Percentiles rank a stretch among this genome's conserved stretches.
These are phyloP conservation scores for Echria macrotheca DNA, from an alignment of 495 filamentous ascomycete species.

Conservation along the genomic window DNA sequence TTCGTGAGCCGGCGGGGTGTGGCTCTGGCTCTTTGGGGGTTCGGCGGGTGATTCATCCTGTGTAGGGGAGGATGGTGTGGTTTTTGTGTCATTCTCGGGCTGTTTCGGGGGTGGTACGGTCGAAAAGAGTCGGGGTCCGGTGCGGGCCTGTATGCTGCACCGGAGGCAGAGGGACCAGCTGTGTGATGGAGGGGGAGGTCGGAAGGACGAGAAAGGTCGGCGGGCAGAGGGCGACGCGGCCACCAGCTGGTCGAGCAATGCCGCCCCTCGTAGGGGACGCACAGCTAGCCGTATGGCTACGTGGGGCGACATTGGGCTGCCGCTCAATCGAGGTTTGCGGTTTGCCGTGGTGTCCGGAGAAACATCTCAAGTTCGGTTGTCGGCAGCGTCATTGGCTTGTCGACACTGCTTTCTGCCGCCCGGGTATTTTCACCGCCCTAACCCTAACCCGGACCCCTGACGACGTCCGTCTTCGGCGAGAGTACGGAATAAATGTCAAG, in stretches of 20 bases:
- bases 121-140: slow-evolving; percentile 14
- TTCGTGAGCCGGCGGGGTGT: neutral
- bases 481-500: too few species aligned
- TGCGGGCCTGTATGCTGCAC: slow-evolving; percentile 6
- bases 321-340: slow-evolving; percentile 16
- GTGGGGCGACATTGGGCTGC: slow-evolving; percentile 25
- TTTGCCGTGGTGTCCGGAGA: too few species aligned
- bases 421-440: too few species aligned
- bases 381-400: too few species aligned
- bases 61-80: neutral
- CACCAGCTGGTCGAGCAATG: slow-evolving; percentile 17
- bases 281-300: slow-evolving; percentile 25
- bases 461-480: too few species aligned
- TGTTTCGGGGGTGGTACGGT: slow-evolving; percentile 10
- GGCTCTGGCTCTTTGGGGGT: neutral
- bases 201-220: slow-evolving; percentile 3
- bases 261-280: slow-evolving; percentile 18
- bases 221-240: neutral
- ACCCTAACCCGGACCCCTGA: too few species aligned
- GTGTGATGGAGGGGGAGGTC: neutral
- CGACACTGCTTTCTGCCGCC: too few species aligned
- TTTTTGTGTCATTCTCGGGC: neutral
- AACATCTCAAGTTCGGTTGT: neutral
- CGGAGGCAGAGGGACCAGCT: slow-evolving; percentile 9
- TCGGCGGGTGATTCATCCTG: neutral